These are phyloP conservation scores for Suillus brevipes DNA, from an alignment of 768 basidiomycete species.

Conservation along the genomic window DNA sequence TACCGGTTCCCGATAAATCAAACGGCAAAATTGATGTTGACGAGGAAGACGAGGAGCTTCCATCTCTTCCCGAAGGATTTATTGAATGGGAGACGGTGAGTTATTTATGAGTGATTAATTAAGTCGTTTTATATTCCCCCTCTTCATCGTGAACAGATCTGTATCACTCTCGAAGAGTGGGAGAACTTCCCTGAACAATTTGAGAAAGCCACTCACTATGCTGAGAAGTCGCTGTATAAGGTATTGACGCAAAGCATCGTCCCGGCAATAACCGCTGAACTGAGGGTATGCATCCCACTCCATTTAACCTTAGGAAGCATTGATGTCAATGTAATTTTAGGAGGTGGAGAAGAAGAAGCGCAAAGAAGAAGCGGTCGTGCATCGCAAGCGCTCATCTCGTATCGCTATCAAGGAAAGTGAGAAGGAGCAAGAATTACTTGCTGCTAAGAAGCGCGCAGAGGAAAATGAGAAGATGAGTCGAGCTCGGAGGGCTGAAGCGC, in stretches of 20 bases:
- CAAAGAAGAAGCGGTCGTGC: slow-evolving; percentile 73
- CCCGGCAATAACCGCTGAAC: slow-evolving; percentile 65
- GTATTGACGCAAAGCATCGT: slow-evolving; percentile 64
- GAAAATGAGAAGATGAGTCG: slow-evolving; percentile 70
- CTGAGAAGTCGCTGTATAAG: slow-evolving; percentile 79
- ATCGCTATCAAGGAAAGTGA: slow-evolving; percentile 81
- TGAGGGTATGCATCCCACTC: slow-evolving; percentile 49
- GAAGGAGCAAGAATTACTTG: slow-evolving; percentile 67
- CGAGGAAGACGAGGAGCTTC: slow-evolving; percentile 10
- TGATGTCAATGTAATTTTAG: slow-evolving; percentile 35
- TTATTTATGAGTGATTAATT: slow-evolving; percentile 12
- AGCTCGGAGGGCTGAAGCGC: slow-evolving; percentile 55
- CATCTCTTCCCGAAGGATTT: slow-evolving; percentile 50
- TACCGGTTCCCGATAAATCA: background rate
- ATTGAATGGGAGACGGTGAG: slow-evolving; percentile 92
- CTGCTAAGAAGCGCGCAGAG: slow-evolving; percentile 60
- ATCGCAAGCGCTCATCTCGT: slow-evolving; percentile 89
- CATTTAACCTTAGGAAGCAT: slow-evolving; percentile 4
- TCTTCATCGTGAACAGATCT: slow-evolving; percentile 53
- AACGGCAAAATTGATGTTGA: background rate
- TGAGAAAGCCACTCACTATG: slow-evolving; percentile 71
- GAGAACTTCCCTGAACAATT: slow-evolving; percentile 76
- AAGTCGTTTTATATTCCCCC: slow-evolving; percentile 4
- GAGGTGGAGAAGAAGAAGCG: slow-evolving; percentile 61
- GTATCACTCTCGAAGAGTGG: slow-evolving; percentile 84